These are phyloP conservation scores for Sugiyamaella smithiae DNA, from an alignment of 805 yeast species.

Conservation along the genomic window DNA sequence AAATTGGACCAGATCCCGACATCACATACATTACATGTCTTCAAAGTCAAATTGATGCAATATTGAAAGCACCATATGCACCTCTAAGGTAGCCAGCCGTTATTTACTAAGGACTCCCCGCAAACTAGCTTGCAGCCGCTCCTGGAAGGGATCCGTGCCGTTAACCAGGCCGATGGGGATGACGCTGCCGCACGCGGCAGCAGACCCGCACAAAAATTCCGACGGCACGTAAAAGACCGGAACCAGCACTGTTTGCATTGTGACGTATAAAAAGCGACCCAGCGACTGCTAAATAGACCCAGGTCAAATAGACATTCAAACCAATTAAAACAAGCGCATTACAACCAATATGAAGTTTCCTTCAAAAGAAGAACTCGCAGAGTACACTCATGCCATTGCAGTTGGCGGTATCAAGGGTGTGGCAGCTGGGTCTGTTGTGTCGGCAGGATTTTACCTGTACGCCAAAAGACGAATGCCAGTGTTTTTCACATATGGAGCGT, in stretches of 20 bases:
- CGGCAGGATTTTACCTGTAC: constrained; percentile 52
- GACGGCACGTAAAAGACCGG: constrained; percentile 3
- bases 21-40: no score
- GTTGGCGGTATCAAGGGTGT: constrained; percentile 63
- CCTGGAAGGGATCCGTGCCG: no score
- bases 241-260: not conserved
- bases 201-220: not conserved
- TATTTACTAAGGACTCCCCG: no score
- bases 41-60: no score
- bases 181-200: constrained; percentile 1
- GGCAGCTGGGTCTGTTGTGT: constrained; percentile 52
- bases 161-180: no score
- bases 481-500: constrained; percentile 27
- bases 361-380: constrained; percentile 62
- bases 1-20: no score
- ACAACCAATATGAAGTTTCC: constrained; percentile 58
- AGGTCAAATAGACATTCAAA: not conserved
- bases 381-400: constrained; percentile 57
- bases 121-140: no score
- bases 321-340: not conserved
- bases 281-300: not conserved
- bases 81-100: no score
- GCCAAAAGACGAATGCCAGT: constrained; percentile 42
- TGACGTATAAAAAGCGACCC: not conserved
- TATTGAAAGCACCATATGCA: no score